These are phyloP conservation scores for Exophiala bonariae DNA, from an alignment of 2,329 filamentous ascomycete genomes.

Conservation along the genomic window DNA sequence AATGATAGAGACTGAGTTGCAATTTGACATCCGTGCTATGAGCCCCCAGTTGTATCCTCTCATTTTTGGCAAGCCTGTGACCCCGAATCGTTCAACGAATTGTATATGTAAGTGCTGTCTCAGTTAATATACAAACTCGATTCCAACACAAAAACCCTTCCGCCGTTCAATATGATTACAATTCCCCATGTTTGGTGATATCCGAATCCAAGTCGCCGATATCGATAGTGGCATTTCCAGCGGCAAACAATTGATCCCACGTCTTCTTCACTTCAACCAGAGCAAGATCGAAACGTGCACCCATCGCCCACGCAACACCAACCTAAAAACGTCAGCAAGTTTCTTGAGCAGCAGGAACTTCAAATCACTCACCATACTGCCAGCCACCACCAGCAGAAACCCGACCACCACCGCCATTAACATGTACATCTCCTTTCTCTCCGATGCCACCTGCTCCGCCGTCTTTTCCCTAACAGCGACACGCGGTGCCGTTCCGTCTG, in stretches of 20 bases:
- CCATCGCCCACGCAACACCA: slow-evolving; percentile 73
- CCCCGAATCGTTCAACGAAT: too few species aligned
- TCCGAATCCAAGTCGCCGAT: too few species aligned
- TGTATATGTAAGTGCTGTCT: too few species aligned
- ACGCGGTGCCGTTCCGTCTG: background rate
- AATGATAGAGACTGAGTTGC: slow-evolving; percentile 75
- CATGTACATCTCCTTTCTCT: slow-evolving; percentile 58
- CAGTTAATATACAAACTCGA: too few species aligned
- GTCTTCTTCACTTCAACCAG: slow-evolving; percentile 55
- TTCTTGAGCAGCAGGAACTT: background rate
- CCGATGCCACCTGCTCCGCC: slow-evolving; percentile 47
- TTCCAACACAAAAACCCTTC: too few species aligned
- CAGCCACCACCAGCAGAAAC: slow-evolving; percentile 70
- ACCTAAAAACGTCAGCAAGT: slow-evolving; percentile 54
- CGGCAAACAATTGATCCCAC: slow-evolving; percentile 11
- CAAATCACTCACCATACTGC: slow-evolving; percentile 70
- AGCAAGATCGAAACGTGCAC: slow-evolving; percentile 77
- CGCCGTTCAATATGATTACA: too few species aligned
- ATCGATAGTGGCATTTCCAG: too few species aligned
- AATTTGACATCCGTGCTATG: slow-evolving; percentile 98
- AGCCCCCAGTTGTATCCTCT: background rate
- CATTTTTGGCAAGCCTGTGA: too few species aligned
- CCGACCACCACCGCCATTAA: slow-evolving; percentile 66
- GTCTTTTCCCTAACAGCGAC: slow-evolving; percentile 48
- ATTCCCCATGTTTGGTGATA: too few species aligned